phyloP scores from a whole-genome alignment of 148 eudicot species.

The Limonium bicolor region DNA sequence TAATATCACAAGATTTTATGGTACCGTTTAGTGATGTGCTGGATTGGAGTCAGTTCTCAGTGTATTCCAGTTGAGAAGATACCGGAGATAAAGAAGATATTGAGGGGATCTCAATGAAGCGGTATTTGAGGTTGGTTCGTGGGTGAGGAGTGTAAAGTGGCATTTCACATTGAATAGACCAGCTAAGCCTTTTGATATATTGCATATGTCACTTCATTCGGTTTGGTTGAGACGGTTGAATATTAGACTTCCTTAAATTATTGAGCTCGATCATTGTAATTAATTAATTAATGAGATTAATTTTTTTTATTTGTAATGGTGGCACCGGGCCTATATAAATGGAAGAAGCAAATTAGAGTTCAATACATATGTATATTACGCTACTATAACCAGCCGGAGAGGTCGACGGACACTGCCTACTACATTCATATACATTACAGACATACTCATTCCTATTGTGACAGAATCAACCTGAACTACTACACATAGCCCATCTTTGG shows the following conservation, averaged over 20 bases:
- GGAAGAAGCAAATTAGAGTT: no score
- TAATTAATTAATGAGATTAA: no score
- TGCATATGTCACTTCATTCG: constrained; percentile 9
- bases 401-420: no score
- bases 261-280: no score
- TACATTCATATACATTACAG: no score
- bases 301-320: no score
- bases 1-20: background rate
- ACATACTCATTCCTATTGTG: no score
- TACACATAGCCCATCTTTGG: no score
- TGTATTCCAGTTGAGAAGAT: background rate
- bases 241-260: constrained; percentile 6
- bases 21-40: constrained; percentile 5
- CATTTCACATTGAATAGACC: constrained; percentile 11
- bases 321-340: no score
- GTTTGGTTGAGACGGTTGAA: constrained; percentile 7
- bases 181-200: constrained; percentile 8
- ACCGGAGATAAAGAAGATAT: constrained; percentile 3
- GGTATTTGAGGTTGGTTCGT: constrained; percentile 5
- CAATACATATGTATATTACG: no score
- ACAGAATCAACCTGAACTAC: no score
- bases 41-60: constrained; percentile 7
- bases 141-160: constrained; percentile 7
- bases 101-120: background rate
- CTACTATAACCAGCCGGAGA: no score